phyloP scores from a whole-genome alignment of 148 eudicot genomes.

The Amaranthus cruentus region DNA sequence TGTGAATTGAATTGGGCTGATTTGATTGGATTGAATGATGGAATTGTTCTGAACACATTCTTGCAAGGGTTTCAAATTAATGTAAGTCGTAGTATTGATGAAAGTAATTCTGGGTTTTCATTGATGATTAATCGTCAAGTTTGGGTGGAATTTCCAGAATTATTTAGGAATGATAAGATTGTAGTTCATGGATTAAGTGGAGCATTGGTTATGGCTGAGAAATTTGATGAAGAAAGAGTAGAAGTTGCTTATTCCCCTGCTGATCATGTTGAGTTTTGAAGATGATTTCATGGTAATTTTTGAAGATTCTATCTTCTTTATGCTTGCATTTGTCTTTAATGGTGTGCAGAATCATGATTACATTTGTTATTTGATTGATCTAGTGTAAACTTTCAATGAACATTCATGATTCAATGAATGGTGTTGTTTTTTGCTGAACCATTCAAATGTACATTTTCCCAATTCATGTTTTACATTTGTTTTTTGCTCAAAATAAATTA shows the following conservation, averaged over 20 bases:
- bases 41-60: slow-evolving; percentile 34
- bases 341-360: too few relatives aligned
- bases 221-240: neutral
- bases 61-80: slow-evolving; percentile 40
- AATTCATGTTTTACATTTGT: too few relatives aligned
- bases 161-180: slow-evolving; percentile 37
- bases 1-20: slow-evolving; percentile 38
- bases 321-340: neutral
- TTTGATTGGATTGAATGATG: slow-evolving; percentile 24
- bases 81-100: slow-evolving; percentile 22
- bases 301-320: neutral
- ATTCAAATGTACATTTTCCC: too few relatives aligned
- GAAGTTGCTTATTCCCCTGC: slow-evolving; percentile 8
- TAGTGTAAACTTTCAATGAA: neutral
- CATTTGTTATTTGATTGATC: neutral
- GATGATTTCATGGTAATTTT: neutral
- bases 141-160: slow-evolving; percentile 38
- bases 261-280: slow-evolving; percentile 3
- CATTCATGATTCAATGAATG: neutral
- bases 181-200: slow-evolving; percentile 52
- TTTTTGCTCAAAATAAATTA: too few relatives aligned
- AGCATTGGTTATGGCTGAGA: slow-evolving; percentile 21
- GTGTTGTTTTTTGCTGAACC: too few relatives aligned
- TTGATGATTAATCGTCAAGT: slow-evolving; percentile 43
- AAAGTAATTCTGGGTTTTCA: slow-evolving; percentile 15